phyloP scores from a whole-genome alignment of 768 basidiomycete species.

The Pleurotus pulmonarius region DNA sequence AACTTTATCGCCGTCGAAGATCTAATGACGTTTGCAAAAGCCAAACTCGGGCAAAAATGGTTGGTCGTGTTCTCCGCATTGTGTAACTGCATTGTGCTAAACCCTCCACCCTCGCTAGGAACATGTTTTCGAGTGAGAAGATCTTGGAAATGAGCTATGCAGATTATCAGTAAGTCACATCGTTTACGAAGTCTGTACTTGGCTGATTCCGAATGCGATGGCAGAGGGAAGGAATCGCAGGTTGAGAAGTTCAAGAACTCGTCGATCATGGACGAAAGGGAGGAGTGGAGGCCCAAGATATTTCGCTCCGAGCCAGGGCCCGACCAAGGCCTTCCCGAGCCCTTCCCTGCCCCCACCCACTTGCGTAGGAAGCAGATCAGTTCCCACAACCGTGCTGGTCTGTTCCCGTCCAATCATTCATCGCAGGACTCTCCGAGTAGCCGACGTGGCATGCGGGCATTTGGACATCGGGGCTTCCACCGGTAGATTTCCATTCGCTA shows the following conservation, averaged over 20 bases:
- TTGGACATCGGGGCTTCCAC: neutral
- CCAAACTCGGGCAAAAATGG: slow-evolving; percentile 80
- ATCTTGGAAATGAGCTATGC: slow-evolving; percentile 90
- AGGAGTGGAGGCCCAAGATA: slow-evolving; percentile 81
- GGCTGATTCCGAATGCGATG: neutral
- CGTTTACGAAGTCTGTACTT: neutral
- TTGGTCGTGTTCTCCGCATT: slow-evolving; percentile 26
- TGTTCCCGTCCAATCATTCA: slow-evolving; percentile 36
- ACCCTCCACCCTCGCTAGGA: slow-evolving; percentile 44
- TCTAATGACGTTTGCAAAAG: slow-evolving; percentile 70
- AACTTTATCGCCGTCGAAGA: slow-evolving; percentile 83
- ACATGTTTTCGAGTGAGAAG: slow-evolving; percentile 90
- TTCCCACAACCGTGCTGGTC: slow-evolving; percentile 68
- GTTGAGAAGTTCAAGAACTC: slow-evolving; percentile 94
- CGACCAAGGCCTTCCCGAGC: slow-evolving; percentile 70
- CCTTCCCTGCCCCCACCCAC: slow-evolving; percentile 82
- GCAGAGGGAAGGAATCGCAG: slow-evolving; percentile 83
- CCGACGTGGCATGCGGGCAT: neutral
- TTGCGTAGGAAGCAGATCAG: slow-evolving; percentile 80
- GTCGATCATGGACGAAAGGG: slow-evolving; percentile 82
- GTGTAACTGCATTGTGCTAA: neutral
- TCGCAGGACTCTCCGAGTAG: neutral
- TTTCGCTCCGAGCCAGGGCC: slow-evolving; percentile 72
- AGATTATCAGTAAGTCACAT: slow-evolving; percentile 75
- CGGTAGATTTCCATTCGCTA: neutral